phyloP scores from a whole-genome alignment of 345 rosid species.

The Ricinus communis region DNA sequence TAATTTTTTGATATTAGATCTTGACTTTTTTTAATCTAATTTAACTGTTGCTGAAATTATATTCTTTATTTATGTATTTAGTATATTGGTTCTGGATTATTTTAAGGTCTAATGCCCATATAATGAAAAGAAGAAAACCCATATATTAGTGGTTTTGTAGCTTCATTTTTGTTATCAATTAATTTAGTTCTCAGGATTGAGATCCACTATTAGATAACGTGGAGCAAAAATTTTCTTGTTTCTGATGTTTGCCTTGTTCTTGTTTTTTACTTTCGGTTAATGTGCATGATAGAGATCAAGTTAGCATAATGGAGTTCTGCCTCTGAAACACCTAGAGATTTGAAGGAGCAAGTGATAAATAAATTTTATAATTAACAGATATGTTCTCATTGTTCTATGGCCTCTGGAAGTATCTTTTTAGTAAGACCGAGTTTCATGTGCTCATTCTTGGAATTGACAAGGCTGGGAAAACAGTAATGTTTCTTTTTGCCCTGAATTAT shows the following conservation, averaged over 20 bases:
- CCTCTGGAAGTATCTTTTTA: slow-evolving; percentile 78
- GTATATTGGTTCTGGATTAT: too few species aligned
- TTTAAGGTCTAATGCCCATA: too few species aligned
- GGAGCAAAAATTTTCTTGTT: background rate
- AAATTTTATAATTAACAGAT: slow-evolving; percentile 33
- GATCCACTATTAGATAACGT: background rate
- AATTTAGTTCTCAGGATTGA: background rate
- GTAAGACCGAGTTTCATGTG: slow-evolving; percentile 86
- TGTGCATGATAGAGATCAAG: background rate
- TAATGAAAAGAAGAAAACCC: background rate
- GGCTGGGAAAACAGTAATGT: slow-evolving; percentile 90
- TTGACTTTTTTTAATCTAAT: too few species aligned
- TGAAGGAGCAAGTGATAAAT: slow-evolving; percentile 18
- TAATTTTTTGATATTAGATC: too few species aligned
- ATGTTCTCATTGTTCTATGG: slow-evolving; percentile 99
- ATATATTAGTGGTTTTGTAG: background rate
- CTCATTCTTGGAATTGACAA: slow-evolving; percentile 98
- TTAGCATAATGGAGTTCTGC: slow-evolving; percentile 6
- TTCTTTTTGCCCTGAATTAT: background rate
- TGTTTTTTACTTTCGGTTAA: background rate
- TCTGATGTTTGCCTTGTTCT: background rate
- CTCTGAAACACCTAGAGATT: background rate
- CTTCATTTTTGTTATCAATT: background rate
- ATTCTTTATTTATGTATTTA: too few species aligned
- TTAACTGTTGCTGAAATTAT: too few species aligned